These are phyloP conservation scores for Theileria annulata DNA, from an alignment of 169 alveolate genomes.

Conservation along the genomic window DNA sequence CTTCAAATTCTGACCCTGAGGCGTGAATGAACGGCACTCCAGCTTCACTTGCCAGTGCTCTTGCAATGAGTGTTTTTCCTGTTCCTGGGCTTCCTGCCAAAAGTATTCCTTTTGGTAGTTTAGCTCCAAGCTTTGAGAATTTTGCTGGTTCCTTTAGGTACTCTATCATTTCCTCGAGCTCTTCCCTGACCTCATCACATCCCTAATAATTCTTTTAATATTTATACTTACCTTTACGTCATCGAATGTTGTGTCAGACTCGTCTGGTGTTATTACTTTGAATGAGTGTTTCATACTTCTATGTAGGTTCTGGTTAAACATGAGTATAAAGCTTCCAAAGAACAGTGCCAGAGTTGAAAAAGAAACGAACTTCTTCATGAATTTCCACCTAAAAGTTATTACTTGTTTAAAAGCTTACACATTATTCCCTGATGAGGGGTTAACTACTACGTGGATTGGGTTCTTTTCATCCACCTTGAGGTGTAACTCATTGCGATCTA, in stretches of 20 bases:
- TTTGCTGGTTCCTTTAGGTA: conserved; percentile 84
- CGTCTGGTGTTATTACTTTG: conserved; percentile 58
- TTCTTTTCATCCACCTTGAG: conserved; percentile 47
- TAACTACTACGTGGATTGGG: conserved; percentile 55
- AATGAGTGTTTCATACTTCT: conserved; percentile 61
- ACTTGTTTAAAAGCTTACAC: not conserved
- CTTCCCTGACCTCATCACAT: conserved; percentile 67
- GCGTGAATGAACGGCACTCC: conserved; percentile 95
- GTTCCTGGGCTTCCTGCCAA: conserved; percentile 82
- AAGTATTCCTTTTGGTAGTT: conserved; percentile 93
- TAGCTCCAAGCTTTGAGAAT: conserved; percentile 91
- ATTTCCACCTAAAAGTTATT: conserved; percentile 26
- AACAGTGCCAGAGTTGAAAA: conserved; percentile 59
- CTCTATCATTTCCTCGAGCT: conserved; percentile 72
- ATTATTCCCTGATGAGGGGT: conserved; percentile 26
- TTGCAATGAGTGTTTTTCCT: conserved; percentile 91
- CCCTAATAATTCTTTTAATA: conserved; percentile 55
- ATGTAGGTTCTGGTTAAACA: conserved; percentile 72
- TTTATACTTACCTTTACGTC: conserved; percentile 57
- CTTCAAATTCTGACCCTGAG: conserved; percentile 95
- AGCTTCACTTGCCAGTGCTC: conserved; percentile 96
- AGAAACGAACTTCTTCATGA: conserved; percentile 31
- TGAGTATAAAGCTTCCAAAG: conserved; percentile 47
- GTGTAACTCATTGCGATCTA: conserved; percentile 49
- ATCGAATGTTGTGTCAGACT: conserved; percentile 59